Conservation (phyloP, 1,284 basidiomycete genomes). For the Sporisorium iseilematis-ciliati region DNA sequence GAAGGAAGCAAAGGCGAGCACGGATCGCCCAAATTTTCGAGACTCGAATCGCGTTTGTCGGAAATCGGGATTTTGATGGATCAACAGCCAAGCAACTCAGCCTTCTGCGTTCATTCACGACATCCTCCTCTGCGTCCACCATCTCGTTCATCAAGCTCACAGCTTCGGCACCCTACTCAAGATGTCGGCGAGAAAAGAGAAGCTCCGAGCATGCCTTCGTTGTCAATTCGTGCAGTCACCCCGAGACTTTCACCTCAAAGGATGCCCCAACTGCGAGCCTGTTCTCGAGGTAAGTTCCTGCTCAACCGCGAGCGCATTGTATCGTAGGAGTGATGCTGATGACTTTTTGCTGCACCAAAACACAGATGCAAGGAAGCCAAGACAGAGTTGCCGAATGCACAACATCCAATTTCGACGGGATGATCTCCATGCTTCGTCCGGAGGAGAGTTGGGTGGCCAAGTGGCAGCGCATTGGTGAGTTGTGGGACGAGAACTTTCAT, state of each 20-base stretch:
- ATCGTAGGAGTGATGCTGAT: neutral
- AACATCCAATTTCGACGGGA: conserved; percentile 92
- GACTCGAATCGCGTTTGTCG: conserved; percentile 2
- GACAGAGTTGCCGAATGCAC: conserved; percentile 90
- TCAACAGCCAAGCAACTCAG: neutral
- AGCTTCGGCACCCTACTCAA: neutral
- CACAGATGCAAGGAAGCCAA: conserved; percentile 85
- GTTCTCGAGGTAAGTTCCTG: conserved; percentile 80
- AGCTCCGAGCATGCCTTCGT: conserved; percentile 88
- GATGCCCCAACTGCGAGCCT: conserved; percentile 98
- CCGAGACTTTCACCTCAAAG: conserved; percentile 83
- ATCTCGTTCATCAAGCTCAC: neutral
- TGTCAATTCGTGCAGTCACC: conserved; percentile 90
- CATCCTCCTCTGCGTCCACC: neutral
- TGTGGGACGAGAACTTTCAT: no score
- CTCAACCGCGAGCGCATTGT: neutral
- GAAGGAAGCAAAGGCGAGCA: conserved; percentile 9
- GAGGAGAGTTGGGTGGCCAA: conserved; percentile 91
- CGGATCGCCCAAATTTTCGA: conserved; percentile 11
- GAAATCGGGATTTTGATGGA: conserved; percentile 13
- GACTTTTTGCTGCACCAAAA: neutral
- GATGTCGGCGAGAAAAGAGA: conserved; percentile 65
- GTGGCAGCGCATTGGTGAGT: conserved; percentile 62
- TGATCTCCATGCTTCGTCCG: conserved; percentile 88
- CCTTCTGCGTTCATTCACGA: neutral